Evolutionary conservation across 2,329 filamentous ascomycete genomes (phyloP), one percentile per base, ranked within the genome.

Genomic region (Clarireedia sp.): DNA sequence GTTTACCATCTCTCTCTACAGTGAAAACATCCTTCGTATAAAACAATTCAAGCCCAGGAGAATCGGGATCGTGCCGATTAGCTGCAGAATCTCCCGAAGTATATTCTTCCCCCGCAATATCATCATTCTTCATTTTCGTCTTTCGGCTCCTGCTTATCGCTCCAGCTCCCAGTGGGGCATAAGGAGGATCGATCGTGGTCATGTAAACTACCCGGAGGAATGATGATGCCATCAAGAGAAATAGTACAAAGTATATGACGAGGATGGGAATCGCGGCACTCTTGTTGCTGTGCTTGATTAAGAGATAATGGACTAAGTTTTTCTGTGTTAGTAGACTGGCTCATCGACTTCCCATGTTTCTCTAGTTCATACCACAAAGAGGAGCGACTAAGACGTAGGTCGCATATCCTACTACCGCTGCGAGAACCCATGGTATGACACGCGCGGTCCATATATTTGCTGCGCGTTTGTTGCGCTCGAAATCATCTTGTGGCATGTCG

Each of bases 11-110:
- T 12, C 77, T 75, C 64, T 95, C 86, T 71, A 89, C 96, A 2
- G 90, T 78, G 68, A 95, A 97, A 1, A 89, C 81, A 62, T 95
- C 85, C 67, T 86, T 89, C 60, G 79, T 85, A 67, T 94, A 95
- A 67, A 95, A 95, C 3, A 75, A 71, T 63, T 91, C 86, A 50
- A 91, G 74, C 0, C 86, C 85, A 10, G 83, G 80, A 51, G 81
- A 81, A 60, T 88, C 81, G n/a, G 79, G 76, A 33, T 69, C 64
- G 47, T 62, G 53, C 49, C 60, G 57, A 24, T 51, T 46, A 24
- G 21, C 46, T 26, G 19, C 51, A 24, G 8, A 57, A 57, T 47
- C 57, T 65, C 54, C 59, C 16, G 49, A n/a, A 44, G 59, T 53
- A 44, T 66, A 66, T 59, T 63, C 62, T 16, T 51, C 57, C 5